Conservation (phyloP, 176 grass and related monocot species). For the Hsuehochloa calcarea region DNA sequence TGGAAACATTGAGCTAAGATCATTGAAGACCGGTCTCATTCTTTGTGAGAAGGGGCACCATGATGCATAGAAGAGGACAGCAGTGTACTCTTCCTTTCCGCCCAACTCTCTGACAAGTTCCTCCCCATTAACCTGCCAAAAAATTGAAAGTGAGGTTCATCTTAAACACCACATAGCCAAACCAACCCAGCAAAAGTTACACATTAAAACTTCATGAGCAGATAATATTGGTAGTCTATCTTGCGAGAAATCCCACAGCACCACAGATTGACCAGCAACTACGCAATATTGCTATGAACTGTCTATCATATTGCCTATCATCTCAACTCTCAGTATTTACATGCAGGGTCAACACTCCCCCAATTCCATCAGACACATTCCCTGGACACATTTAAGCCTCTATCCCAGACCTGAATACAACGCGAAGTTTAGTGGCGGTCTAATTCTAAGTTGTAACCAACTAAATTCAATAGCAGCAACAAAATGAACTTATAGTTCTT, state of each 20-base stretch:
- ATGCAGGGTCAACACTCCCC: neutral
- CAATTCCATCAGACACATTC: neutral
- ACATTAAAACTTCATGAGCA: neutral
- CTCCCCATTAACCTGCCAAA: slow-evolving; percentile 55
- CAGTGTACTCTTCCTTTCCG: slow-evolving; percentile 28
- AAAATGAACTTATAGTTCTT: neutral
- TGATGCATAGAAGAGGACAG: slow-evolving; percentile 76
- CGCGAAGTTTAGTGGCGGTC: neutral
- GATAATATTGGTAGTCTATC: neutral
- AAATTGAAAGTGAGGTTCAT: neutral
- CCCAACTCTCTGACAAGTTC: slow-evolving; percentile 41
- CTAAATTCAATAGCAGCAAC: neutral
- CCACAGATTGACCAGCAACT: neutral
- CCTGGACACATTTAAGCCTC: neutral
- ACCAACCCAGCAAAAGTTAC: neutral
- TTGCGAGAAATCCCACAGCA: neutral
- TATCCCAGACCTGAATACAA: neutral
- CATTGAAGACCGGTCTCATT: slow-evolving; percentile 55
- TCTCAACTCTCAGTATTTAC: neutral
- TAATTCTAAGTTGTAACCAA: neutral
- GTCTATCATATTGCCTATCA: neutral
- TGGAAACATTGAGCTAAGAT: slow-evolving; percentile 87
- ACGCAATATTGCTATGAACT: neutral
- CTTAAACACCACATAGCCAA: neutral
- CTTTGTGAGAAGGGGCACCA: slow-evolving; percentile 83